A percentile compares a stretch with the other conserved stretches of the same genome.
Conservation (phyloP, 169 alveolate species). For the Eimeria falciformis region DNA sequence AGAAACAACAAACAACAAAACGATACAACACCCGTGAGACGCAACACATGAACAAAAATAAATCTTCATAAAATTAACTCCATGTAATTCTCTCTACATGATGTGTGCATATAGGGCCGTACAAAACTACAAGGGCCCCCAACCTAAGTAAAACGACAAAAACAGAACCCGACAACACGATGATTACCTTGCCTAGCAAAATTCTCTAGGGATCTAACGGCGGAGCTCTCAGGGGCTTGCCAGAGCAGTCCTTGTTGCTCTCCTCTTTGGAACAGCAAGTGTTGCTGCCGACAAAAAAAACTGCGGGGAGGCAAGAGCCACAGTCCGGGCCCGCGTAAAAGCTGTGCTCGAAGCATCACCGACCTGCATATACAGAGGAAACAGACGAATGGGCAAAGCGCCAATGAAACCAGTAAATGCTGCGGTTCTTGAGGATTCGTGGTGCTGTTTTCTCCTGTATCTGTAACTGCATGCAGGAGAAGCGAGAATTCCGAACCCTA, state of each 20-base stretch:
- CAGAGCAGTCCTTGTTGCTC: slow-evolving; percentile 27
- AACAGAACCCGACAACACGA: not conserved
- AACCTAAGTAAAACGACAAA: no score
- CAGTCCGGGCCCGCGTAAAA: slow-evolving; percentile 4
- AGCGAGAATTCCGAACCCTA: no score
- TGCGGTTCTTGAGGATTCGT: no score
- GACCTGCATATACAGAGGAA: slow-evolving; percentile 8
- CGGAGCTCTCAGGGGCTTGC: not conserved
- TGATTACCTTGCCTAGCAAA: slow-evolving; percentile 38
- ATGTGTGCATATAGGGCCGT: not conserved
- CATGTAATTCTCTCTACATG: not conserved
- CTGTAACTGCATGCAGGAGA: no score
- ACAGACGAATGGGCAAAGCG: no score
- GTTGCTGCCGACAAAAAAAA: slow-evolving; percentile 4
- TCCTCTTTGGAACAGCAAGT: not conserved
- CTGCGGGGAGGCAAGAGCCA: not conserved
- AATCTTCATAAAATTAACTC: no score
- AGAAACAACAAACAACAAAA: slow-evolving; percentile 43
- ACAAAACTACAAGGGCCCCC: no score
- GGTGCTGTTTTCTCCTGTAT: no score
- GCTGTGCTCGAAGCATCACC: slow-evolving; percentile 23
- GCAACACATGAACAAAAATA: not conserved
- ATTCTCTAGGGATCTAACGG: slow-evolving; percentile 29
- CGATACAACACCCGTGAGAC: slow-evolving; percentile 70
- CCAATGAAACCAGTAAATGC: no score